Base-by-base conservation (phyloP, 2,329 filamentous ascomycete species). In the Ceratocystis eucalypticola region DNA sequence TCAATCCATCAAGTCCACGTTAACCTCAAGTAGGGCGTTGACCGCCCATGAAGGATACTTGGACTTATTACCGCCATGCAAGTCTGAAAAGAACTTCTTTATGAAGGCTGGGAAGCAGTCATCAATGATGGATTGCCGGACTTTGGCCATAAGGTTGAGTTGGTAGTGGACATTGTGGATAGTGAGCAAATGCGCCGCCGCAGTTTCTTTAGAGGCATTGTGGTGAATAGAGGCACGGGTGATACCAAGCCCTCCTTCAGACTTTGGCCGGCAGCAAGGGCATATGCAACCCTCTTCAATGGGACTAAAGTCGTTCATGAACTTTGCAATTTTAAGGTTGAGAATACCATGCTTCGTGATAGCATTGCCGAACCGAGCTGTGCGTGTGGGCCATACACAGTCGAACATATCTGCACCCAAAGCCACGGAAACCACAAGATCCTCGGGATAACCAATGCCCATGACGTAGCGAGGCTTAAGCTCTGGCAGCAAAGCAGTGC, bases 331-430 rank as follows among this genome's bases (percentile, higher is more conserved):
- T 69, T 89, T 87, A 61, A 99, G 78, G 74, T 96, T 96, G 59
- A 96, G 77, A n/a, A 90, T 84, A 10, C 94, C 95, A 53, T 80
- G 72, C 66, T 84, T 83, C 1, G 93, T 96, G 67, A 99, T 84
- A 46, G 93, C 94, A 73, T 96, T 96, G 68, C 95, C 94, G 73
- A 99, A 99, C 44, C 94, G 86, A 73, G 94, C 94, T 45, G 94
- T 99, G 65, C 94, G 82, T 3, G 94, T 97, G 1, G 94, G 95
- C 94, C 94, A 99, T 5, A 99, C 94, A 73, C 95, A 99, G 77
- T 99, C 94, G 74, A 99, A 99, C 94, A 99, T 99, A 76, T 99
- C 94, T 62, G 94, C 94, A 2, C 94, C 94, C 0, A 99, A 81
- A 1, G 94, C 94, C 3, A 96, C 87, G 65, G 91, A 95, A 48